phyloP scores from a whole-genome alignment of 2,329 filamentous ascomycete genomes.

The Pseudocercospora cruenta region DNA sequence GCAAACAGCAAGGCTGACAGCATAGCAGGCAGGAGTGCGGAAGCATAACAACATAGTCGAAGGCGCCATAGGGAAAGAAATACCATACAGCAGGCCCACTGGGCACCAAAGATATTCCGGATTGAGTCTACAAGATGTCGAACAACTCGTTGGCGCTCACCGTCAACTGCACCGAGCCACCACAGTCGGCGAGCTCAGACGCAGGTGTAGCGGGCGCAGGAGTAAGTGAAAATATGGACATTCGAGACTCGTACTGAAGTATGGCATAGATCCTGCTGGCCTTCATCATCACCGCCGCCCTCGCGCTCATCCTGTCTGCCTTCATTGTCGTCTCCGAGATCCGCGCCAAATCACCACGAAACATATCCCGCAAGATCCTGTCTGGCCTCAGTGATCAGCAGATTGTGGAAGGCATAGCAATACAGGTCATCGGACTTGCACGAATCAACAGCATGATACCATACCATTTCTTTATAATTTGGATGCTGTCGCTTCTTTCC shows the following conservation, averaged over 20 bases:
- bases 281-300: slow-evolving; percentile 65
- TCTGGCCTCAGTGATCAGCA: slow-evolving; percentile 70
- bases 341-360: slow-evolving; percentile 50
- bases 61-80: not conserved
- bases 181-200: slow-evolving; percentile 53
- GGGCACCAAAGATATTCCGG: not conserved
- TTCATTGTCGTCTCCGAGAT: slow-evolving; percentile 62
- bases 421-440: slow-evolving; percentile 65
- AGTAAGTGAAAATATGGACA: slow-evolving; percentile 44
- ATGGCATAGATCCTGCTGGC: slow-evolving; percentile 61
- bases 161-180: slow-evolving; percentile 50
- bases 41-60: not conserved
- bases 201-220: slow-evolving; percentile 62
- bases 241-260: not conserved
- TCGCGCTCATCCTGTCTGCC: slow-evolving; percentile 60
- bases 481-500: slow-evolving; percentile 67
- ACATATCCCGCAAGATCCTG: slow-evolving; percentile 65
- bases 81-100: not conserved
- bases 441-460: slow-evolving; percentile 63
- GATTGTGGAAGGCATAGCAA: slow-evolving; percentile 70
- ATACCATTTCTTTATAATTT: slow-evolving; percentile 73
- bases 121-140: slow-evolving; percentile 11
- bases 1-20: not conserved
- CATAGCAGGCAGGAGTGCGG: not conserved
- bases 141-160: slow-evolving; percentile 16